Evolutionary conservation across 371 early-diverging fungal species (phyloP).

Genomic region (Coemansia sp.): DNA sequence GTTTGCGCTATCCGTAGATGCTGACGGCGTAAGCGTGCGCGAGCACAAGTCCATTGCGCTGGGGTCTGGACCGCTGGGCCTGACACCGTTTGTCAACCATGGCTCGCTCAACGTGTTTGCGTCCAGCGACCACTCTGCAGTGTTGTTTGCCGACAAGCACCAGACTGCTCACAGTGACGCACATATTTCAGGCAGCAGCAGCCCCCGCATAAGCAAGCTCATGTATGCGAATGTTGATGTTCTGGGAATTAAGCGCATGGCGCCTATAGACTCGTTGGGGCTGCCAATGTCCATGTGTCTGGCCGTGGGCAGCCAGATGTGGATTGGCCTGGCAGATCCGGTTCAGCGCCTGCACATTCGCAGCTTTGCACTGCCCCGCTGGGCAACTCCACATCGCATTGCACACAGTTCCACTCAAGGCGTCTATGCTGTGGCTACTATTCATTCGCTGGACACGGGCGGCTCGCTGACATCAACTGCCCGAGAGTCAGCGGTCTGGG

Average conservation of each 20-base stretch:
- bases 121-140: constrained; percentile 77
- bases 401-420: constrained; percentile 47
- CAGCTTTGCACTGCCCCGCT: constrained; percentile 58
- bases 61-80: constrained; percentile 74
- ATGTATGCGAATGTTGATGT: constrained; percentile 75
- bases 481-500: constrained; percentile 10
- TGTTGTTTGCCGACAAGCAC: constrained; percentile 55
- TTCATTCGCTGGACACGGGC: constrained; percentile 5
- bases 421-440: constrained; percentile 28
- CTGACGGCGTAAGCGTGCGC: neutral
- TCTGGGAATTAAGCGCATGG: constrained; percentile 60
- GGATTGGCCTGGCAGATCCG: constrained; percentile 73
- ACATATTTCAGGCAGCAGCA: no score
- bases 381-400: constrained; percentile 71
- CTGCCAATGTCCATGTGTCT: constrained; percentile 66
- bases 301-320: constrained; percentile 57
- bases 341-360: constrained; percentile 81
- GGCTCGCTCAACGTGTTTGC: constrained; percentile 70
- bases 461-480: neutral
- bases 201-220: constrained; percentile 58
- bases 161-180: no score
- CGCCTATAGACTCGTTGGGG: constrained; percentile 57
- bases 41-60: constrained; percentile 69
- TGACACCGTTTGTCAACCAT: constrained; percentile 64
- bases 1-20: constrained; percentile 11